phyloP scores from a whole-genome alignment of 2,329 filamentous ascomycete genomes.

The Herpotrichia juniperi region DNA sequence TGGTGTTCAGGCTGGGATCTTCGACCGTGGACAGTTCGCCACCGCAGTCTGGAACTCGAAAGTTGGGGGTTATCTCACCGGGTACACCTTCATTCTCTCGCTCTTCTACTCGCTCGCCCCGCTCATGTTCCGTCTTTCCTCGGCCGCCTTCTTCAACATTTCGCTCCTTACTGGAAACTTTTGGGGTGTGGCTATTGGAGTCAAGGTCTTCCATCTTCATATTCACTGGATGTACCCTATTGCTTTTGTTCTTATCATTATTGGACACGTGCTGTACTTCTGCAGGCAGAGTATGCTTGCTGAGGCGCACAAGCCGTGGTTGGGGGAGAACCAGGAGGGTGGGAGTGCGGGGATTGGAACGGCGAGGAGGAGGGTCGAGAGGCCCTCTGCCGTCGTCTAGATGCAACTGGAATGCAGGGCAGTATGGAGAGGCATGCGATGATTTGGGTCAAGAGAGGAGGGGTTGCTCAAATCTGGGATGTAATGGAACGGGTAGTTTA shows the following conservation, averaged over 20 bases:
- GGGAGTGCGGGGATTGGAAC: conserved; percentile 84
- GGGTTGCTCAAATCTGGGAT: no score
- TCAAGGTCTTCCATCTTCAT: conserved; percentile 78
- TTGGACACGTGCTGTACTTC: conserved; percentile 88
- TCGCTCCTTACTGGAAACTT: conserved; percentile 93
- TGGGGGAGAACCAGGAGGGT: conserved; percentile 82
- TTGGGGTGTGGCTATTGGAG: conserved; percentile 93
- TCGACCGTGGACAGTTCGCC: conserved; percentile 77
- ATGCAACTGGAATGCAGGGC: no score
- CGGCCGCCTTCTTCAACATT: conserved; percentile 96
- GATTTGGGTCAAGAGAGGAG: no score
- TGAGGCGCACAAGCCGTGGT: conserved; percentile 93
- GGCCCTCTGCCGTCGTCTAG: conserved; percentile 46
- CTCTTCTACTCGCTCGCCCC: conserved; percentile 90
- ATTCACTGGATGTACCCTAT: conserved; percentile 95
- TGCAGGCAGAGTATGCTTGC: conserved; percentile 80
- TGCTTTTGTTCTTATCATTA: conserved; percentile 89
- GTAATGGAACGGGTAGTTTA: no score
- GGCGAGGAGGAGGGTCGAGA: conserved; percentile 69
- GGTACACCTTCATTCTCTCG: conserved; percentile 82
- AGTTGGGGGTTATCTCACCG: conserved; percentile 81
- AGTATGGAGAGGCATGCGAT: no score
- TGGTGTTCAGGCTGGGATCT: conserved; percentile 87
- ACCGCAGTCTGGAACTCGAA: conserved; percentile 51
- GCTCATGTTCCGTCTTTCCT: conserved; percentile 85